Evolutionary conservation across 2,329 filamentous ascomycete species (phyloP), one percentile per base, ranked within the genome.

Genomic region (Thielaviopsis populi): DNA sequence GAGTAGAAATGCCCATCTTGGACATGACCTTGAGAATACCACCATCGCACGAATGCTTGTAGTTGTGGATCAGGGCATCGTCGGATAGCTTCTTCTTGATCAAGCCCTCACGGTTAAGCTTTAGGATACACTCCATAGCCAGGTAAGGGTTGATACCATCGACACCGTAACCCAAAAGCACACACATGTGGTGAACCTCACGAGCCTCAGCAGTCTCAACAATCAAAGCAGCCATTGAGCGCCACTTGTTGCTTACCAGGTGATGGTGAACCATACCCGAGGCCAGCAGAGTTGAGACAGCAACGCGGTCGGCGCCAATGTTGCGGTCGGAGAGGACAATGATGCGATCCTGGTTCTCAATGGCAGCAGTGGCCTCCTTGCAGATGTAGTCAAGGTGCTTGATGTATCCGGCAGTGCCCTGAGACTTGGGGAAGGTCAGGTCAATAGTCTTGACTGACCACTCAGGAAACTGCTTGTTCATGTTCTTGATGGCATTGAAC

Each of bases 21-120:
- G 88, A 94, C 92, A 97, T 97, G 73, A 97, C 92, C 76, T 97
- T 97, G 68, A 97, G 80, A 68, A 97, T 96, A 77, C 92, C 92
- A 71, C 92, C 92, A 69, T 96, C 91, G 70, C 89, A 92, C 67
- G 92, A 96, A 75, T 95, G 89, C 78, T 95, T 95, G 81, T 96
- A 97, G 78, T 97, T 97, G 70, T 87, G 85, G 69, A 96, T 91
- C 64, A 96, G 84, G 70, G 86, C 82, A 67, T 95, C 86, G 65
- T 94, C 83, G 22, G 81, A 82, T 53, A 96, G 78, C 74, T 94
- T 88, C 81, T 95, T 96, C 74, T 91, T 87, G 74, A 96, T 95
- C 67, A 96, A 79, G 61, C 88, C 88, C 76, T 97, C 91, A 59
- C 89, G 87, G 78, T 95, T 91, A 75, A 97, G 87, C 85, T 96